Evolutionary conservation across 179 eudicot genomes (phyloP).

Genomic region (Camellia oleifera): DNA sequence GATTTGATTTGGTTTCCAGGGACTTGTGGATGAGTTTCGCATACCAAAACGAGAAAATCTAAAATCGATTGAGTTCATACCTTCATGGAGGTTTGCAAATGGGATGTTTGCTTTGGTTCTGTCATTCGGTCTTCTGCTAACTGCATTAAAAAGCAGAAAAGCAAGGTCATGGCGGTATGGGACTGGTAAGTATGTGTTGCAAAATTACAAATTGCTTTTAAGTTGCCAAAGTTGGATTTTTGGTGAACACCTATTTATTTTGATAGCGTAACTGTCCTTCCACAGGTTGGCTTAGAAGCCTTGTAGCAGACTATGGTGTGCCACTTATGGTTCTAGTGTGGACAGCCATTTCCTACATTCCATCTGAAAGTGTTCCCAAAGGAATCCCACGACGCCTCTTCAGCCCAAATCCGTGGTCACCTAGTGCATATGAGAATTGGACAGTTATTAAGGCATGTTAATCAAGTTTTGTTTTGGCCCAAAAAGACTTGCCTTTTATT

Average conservation of each 20-base stretch:
- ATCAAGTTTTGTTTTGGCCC: no score
- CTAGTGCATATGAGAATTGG: slow-evolving; percentile 93
- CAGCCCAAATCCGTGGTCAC: slow-evolving; percentile 98
- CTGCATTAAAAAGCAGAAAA: no score
- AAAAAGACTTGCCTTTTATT: no score
- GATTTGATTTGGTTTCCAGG: no score
- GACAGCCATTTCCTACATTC: slow-evolving; percentile 82
- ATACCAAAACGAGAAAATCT: no score
- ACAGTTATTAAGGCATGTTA: slow-evolving; percentile 66
- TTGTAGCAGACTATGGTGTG: slow-evolving; percentile 92
- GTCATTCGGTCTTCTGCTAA: no score
- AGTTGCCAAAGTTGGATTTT: neutral
- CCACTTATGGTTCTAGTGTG: slow-evolving; percentile 88
- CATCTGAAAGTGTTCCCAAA: slow-evolving; percentile 64
- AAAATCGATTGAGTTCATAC: no score
- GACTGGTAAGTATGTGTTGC: neutral
- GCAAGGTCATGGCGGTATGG: no score
- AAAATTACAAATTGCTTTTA: neutral
- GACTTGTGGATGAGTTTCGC: no score
- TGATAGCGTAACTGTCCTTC: neutral
- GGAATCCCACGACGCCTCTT: slow-evolving; percentile 86
- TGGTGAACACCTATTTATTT: neutral
- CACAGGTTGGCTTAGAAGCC: slow-evolving; percentile 80
- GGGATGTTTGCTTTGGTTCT: no score
- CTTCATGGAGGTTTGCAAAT: no score